phyloP scores from a whole-genome alignment of 179 eudicot genomes.

The Beta lomatogona region DNA sequence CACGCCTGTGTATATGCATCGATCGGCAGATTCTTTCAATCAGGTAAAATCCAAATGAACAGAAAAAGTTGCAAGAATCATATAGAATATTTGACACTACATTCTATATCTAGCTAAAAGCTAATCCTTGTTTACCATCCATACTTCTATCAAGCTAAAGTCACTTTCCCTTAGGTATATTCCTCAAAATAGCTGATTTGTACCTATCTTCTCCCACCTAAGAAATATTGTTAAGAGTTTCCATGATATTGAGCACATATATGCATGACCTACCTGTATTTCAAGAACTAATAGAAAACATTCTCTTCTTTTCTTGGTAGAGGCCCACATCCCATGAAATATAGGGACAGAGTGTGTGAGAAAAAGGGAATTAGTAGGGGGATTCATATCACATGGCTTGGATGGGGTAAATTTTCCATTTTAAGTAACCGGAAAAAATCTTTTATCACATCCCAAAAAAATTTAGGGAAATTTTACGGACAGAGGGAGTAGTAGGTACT shows the following conservation, averaged over 20 bases:
- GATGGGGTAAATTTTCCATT: no score
- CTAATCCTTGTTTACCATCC: not conserved
- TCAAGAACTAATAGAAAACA: not conserved
- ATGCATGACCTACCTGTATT: not conserved
- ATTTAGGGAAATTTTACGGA: no score
- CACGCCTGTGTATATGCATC: not conserved
- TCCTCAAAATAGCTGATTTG: not conserved
- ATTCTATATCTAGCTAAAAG: not conserved
- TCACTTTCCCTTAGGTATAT: not conserved
- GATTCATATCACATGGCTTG: no score
- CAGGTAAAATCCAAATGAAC: not conserved
- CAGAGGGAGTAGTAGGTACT: no score
- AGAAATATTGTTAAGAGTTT: not conserved
- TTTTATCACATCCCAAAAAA: no score
- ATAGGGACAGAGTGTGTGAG: no score
- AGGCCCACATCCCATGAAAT: no score
- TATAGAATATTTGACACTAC: not conserved
- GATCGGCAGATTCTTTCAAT: not conserved
- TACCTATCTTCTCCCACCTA: not conserved
- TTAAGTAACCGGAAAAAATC: no score
- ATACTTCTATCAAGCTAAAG: not conserved
- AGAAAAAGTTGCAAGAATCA: not conserved
- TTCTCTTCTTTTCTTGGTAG: not conserved
- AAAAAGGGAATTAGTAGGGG: no score
- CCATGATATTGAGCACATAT: not conserved